Evolutionary conservation across 2,329 filamentous ascomycete genomes (phyloP), one percentile per base, ranked within the genome.

Genomic region (Ceratocystiopsis minuta): DNA sequence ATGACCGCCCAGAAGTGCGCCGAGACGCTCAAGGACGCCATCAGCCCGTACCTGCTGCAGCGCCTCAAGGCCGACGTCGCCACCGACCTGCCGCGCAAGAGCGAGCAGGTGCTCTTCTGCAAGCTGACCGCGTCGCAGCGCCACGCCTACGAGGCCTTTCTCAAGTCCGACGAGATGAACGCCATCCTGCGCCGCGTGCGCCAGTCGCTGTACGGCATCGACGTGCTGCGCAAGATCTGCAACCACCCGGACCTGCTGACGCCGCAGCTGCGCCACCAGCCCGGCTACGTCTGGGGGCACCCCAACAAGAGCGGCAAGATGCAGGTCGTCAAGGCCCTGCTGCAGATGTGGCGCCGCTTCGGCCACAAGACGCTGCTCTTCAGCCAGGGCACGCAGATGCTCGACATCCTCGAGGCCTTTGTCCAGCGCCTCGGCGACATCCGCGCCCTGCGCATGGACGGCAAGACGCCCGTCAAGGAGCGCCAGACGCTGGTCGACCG

Each of bases 311-410:
- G 88, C 3, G 87, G 87, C 2, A 98, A 98, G 61, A 86, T 98
- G 79, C 83, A 93, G 54, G 84, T 98, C 2, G 81, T 94, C 24
- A 86, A 92, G 53, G 80, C 81, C 5, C 64, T 98, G 4, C 63
- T 98, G 7, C 78, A 83, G 45, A 73, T 92, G 53, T 98, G 88
- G 86, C 92, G 81, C 55, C 75, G 78, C 6, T 76, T 84, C 43
- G 87, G 86, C 0, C 87, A 96, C 59, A 98, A 96, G 60, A 90
- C 85, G 1, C 61, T 98, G 13, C 67, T 98, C 0, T 98, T 98
- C 53, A 84, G 83, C 9, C 90, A 98, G 57, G 84, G 90, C 50
- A 78, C 84, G 14, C 86, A 92, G 54, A 96, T 96, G 85, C 71
- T 98, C 13, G 81, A 96, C 52, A 93, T 98, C 34, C 69, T 98